Percentiles rank a stretch among this genome's conserved stretches.
Conservation (phyloP, 331 rosid genomes). For the Rhamnella rubrinervis region DNA sequence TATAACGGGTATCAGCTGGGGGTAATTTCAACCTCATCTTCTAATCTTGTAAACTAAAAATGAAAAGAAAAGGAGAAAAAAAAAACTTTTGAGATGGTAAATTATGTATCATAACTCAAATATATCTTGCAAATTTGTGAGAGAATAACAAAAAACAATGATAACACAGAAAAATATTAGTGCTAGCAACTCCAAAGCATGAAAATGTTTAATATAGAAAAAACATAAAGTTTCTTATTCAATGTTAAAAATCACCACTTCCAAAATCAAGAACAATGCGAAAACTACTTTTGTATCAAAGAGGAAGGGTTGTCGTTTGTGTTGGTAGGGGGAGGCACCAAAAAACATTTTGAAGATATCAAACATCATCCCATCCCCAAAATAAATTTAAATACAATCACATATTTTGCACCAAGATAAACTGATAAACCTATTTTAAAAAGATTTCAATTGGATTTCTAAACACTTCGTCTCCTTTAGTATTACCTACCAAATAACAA, state of each 20-base stretch:
- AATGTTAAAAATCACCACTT: background rate
- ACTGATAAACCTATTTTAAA: no score
- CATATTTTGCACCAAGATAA: background rate
- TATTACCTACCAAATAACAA: background rate
- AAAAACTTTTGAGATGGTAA: background rate
- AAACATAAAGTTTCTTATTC: background rate
- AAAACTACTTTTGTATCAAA: background rate
- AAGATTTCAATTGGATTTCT: background rate
- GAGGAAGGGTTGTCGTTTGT: no score
- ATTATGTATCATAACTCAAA: background rate
- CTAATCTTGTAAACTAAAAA: conserved; percentile 89
- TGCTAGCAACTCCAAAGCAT: background rate
- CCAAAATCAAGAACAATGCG: background rate
- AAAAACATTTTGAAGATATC: no score
- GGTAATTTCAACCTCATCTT: conserved; percentile 88
- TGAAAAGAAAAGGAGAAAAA: background rate
- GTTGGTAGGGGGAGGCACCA: no score
- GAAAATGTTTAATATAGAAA: background rate
- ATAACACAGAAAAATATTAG: background rate
- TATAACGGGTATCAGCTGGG: conserved; percentile 79
- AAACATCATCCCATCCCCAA: no score
- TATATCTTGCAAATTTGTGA: background rate
- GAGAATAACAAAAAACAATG: background rate
- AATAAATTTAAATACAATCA: background rate
- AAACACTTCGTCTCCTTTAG: background rate